Evolutionary conservation across 2,329 filamentous ascomycete species (phyloP), one percentile per base, ranked within the genome.

Genomic region (Fusarium sp.): DNA sequence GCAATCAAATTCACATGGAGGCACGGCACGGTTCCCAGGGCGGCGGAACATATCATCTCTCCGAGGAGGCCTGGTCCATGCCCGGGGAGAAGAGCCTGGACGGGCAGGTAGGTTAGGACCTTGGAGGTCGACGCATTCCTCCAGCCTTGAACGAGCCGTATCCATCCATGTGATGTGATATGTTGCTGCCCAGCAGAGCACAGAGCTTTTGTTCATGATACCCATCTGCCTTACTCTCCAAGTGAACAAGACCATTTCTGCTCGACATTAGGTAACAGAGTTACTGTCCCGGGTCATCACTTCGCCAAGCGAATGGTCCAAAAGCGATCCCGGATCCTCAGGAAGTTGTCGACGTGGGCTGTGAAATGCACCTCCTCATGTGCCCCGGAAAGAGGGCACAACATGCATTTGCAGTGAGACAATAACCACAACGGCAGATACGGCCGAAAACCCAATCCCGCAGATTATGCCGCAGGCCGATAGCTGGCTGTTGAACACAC

Each of bases 1-100:
- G 18, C 34, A 57, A 68, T 64, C 31, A 58, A 31, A 27, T 23
- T 38, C 38, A 46, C 29, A 58, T 46, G 18, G 23, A 56, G 34
- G 13, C 38, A 67, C 20, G 34, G 13, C 38, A 67, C 25, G 14
- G 34, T 53, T 58, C 29, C 36, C 62, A 64, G 16, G 51, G 44
- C 58, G 40, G 38, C 61, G 16, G 36, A 58, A 36, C 46, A 61
- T 61, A 49, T 50, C 23, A 61, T 56, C 29, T 50, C 49, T 54
- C 62, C 31, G 25, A 62, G 18, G 38, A 59, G 40, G 51, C 59
- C 55, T 70, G 55, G 29, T 58, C 59, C 64, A 46, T 51, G 63
- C 56, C 23, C 16, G 54, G 50, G 40, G 51, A 46, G 23, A 27
- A 25, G 16, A 14, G 51, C 40, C 38, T 44, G 46, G 53, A 53